Percentiles rank a stretch among this genome's conserved stretches.
Evolutionary conservation across 306 rosid species (phyloP).

Genomic region (Lupinus albus): DNA sequence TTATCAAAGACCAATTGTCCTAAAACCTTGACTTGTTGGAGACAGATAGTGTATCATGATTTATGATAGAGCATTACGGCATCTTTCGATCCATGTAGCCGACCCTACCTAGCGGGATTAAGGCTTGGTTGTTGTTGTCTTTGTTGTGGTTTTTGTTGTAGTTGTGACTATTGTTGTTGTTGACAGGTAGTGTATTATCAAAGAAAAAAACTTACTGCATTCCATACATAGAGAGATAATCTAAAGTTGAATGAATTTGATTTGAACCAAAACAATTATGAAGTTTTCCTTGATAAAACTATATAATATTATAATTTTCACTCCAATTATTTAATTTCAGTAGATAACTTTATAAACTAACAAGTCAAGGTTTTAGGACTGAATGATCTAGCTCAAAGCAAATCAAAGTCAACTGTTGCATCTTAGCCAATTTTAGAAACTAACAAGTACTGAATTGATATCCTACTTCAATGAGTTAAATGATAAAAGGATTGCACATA

Average conservation of each 20-base stretch:
- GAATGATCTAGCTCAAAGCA: background rate
- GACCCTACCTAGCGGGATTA: too few relatives aligned
- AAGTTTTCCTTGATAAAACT: slow-evolving; percentile 1
- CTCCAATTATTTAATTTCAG: slow-evolving; percentile 23
- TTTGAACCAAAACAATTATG: slow-evolving; percentile 7
- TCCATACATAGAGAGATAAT: background rate
- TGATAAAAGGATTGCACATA: slow-evolving; percentile 12
- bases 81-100: too few relatives aligned
- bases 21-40: slow-evolving; percentile 15
- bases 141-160: too few relatives aligned
- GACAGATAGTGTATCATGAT: slow-evolving; percentile 23
- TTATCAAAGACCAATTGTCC: slow-evolving; percentile 21
- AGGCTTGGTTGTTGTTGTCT: too few relatives aligned
- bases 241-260: slow-evolving; percentile 16
- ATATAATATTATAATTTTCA: slow-evolving; percentile 3
- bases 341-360: slow-evolving; percentile 11
- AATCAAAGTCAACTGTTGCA: slow-evolving; percentile 31
- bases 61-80: too few relatives aligned
- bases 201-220: background rate
- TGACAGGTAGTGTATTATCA: slow-evolving; percentile 21
- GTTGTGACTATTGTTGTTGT: too few relatives aligned
- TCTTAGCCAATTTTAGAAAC: slow-evolving; percentile 22
- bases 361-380: background rate
- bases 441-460: slow-evolving; percentile 4
- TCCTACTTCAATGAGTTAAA: slow-evolving; percentile 19